Percentiles rank a stretch among this genome's conserved stretches.
Conservation (phyloP, 1,284 basidiomycete genomes). For the Farysia itapuensis region DNA sequence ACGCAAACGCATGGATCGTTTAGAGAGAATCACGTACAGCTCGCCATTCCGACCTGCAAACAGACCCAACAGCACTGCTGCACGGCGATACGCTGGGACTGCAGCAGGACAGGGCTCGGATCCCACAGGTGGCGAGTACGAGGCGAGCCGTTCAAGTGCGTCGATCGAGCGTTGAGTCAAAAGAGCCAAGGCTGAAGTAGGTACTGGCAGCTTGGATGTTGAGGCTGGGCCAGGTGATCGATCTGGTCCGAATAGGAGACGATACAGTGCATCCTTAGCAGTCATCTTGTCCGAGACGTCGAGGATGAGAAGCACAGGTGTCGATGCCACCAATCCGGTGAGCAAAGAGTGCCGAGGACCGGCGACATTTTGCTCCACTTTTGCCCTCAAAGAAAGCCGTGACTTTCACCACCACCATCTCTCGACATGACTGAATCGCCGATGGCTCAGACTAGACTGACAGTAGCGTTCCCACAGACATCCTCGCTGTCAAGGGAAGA, state of each 20-base stretch:
- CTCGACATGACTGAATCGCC: too few species aligned
- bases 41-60: constrained; percentile 48
- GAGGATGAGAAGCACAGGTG: not conserved
- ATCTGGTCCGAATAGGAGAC: constrained; percentile 21
- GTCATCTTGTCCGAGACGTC: constrained; percentile 3
- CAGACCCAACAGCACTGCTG: constrained; percentile 50
- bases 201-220: constrained; percentile 2
- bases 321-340: not conserved
- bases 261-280: constrained; percentile 26
- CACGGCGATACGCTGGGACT: constrained; percentile 51
- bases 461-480: constrained; percentile 38
- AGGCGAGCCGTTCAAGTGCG: constrained; percentile 29
- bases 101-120: constrained; percentile 42
- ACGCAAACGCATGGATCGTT: constrained; percentile 31
- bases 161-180: constrained; percentile 23
- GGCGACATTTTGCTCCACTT: too few species aligned
- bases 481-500: constrained; percentile 37
- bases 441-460: constrained; percentile 32
- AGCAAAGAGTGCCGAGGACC: too few species aligned
- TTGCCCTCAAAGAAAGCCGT: too few species aligned
- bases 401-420: too few species aligned
- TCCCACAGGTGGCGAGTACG: constrained; percentile 12
- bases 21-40: constrained; percentile 51
- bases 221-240: not conserved
- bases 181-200: constrained; percentile 4